Conservation (phyloP, 176 grass and related monocot genomes). For the Lolium perenne region DNA sequence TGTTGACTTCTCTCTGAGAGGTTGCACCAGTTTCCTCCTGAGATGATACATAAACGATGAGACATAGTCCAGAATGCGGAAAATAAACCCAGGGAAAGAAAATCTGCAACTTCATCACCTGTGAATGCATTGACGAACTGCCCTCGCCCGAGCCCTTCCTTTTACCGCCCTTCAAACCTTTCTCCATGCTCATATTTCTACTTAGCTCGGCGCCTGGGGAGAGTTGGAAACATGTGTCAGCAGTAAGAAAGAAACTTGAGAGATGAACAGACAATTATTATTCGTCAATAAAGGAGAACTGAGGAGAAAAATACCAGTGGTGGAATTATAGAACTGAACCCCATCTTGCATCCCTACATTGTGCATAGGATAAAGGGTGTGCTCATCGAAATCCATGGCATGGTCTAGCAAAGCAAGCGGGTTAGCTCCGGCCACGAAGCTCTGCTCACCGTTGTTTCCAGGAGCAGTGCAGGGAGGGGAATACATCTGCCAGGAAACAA, state of each 20-base stretch:
- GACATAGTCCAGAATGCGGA: not conserved
- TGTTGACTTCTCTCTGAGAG: slow-evolving; percentile 47
- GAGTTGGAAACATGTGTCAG: slow-evolving; percentile 1
- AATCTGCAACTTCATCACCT: slow-evolving; percentile 38
- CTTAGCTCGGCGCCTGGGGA: slow-evolving; percentile 48
- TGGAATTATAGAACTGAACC: slow-evolving; percentile 40
- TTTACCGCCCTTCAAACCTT: slow-evolving; percentile 49
- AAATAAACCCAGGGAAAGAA: not conserved
- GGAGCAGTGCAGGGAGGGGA: slow-evolving; percentile 42
- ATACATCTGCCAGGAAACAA: slow-evolving; percentile 60
- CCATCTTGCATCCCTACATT: slow-evolving; percentile 51
- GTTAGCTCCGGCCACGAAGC: slow-evolving; percentile 56
- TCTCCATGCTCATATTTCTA: slow-evolving; percentile 52
- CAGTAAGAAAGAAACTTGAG: slow-evolving; percentile 23
- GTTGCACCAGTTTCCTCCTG: slow-evolving; percentile 46
- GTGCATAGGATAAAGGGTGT: slow-evolving; percentile 50
- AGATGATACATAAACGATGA: slow-evolving; percentile 4
- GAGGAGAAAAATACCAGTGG: slow-evolving; percentile 39
- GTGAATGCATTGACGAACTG: slow-evolving; percentile 44
- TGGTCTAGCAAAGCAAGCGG: slow-evolving; percentile 56
- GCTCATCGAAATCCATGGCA: slow-evolving; percentile 75
- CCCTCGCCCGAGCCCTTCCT: slow-evolving; percentile 59
- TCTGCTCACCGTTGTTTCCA: slow-evolving; percentile 48
- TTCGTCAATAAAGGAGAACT: not conserved
- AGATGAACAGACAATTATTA: not conserved